Evolutionary conservation across 2,329 filamentous ascomycete genomes (phyloP), one percentile per base, ranked within the genome.

Genomic region (Aschersonia sp.): DNA sequence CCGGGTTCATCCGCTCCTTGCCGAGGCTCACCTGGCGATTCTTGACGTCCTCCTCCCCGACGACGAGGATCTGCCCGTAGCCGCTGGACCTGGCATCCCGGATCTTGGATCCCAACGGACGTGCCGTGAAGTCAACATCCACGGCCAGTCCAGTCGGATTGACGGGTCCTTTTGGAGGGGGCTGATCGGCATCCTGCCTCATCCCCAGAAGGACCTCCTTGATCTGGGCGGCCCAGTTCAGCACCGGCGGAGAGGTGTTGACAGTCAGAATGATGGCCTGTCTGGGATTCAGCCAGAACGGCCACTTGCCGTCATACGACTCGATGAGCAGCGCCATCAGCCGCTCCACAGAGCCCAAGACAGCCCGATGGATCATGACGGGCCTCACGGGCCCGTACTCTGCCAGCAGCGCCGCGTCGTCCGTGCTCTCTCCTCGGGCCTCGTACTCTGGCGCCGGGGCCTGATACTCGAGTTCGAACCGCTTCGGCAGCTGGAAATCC

Each of bases 311-410:
- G 49, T 82, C 73, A 56, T 89, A 87, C 54, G 86, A 83, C 63
- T 94, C 88, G 48, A 92, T 89, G 41, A 94, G 65, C 11, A 94
- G 70, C 4, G 87, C 87, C 74, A 94, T 82, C 52, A 94, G 79
- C 43, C 88, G 76, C 64, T 94, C 87, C 5, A 94, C 75, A 0
- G 85, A 92, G 12, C 87, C 87, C 46, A 94, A 73, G 37, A 94
- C 83, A 11, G 88, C 87, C 45, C 87, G 79, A 60, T 94, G 87
- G 46, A 94, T 82, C 58, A 94, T 76, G 39, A 94, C 87, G 0
- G 88, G 87, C 2, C 63, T 60, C 4, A 83, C 82, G 1, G 71
- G 68, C 14, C 81, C 83, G 11, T 71, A 72, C n/a, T 68, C 62
- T 0, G 67, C 67, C 7, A 77, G 61, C 35, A 73, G 58, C 4